Evolutionary conservation across 1,139 yeast species (phyloP), one percentile per base, ranked within the genome.

Genomic region (Debaryomycetaceae sp.): DNA sequence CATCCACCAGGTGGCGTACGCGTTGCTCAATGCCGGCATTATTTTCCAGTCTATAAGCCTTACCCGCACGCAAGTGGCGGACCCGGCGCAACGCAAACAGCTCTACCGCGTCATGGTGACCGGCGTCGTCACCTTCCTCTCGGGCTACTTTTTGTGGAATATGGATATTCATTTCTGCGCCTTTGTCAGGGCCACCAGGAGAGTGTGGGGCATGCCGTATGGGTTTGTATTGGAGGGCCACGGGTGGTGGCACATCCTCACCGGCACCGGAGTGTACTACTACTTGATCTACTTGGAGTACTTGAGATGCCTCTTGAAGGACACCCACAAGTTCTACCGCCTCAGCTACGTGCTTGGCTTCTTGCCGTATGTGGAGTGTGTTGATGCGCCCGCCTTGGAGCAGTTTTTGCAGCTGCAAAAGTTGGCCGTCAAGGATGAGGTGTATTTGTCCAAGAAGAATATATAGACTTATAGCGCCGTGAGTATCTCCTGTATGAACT

Each of bases 241-340:
- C 51, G 96, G 95, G 12, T 91, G 97, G 97, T 91, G 98, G 98
- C 98, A 91, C 52, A 62, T 85, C 19, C 70, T 85, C 40, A 85
- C 95, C 0, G 94, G 94, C 3, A 63, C 78, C 9, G 95, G 95
- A 2, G 65, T 70, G 9, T 71, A 70, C 44, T 65, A 51, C 44
- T 67, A 64, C 39, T 58, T 72, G 38, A 85, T 85, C 11, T 85
- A 84, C 53, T 77, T 71, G 48, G 86, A 83, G 53, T 83, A 80
- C 48, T 61, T 84, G 45, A 72, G 93, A 43, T 61, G 77, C 27
- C 74, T 75, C 50, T 65, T 80, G 40, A 66, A 68, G 27, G 77
- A 76, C 12, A 63, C 65, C 11, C 69, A 73, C 25, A 50, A 65
- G 14, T 69, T 69, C 31, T 85, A 70, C 49, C 51, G 55, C 32